Evolutionary conservation across 495 filamentous ascomycete species (phyloP).

Genomic region (Xylaria palmicola): DNA sequence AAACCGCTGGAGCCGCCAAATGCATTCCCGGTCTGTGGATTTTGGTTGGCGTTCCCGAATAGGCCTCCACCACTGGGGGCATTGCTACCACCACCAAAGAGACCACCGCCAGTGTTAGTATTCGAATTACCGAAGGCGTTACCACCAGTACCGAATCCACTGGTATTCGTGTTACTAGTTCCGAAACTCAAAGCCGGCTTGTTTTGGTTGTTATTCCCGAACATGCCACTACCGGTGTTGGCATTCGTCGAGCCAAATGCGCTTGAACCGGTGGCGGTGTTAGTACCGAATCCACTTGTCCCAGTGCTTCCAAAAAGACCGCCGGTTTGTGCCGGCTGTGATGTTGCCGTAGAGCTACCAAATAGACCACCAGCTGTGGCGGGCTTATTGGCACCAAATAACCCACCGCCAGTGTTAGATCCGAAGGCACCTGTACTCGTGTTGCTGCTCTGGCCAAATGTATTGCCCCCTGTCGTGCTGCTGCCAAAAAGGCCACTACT

Average conservation of each 20-base stretch:
- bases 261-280: constrained; percentile 20
- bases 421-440: constrained; percentile 44
- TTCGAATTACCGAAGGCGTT: constrained; percentile 31
- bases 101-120: constrained; percentile 28
- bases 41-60: constrained; percentile 36
- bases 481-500: constrained; percentile 49
- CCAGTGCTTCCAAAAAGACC: constrained; percentile 51
- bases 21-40: constrained; percentile 40
- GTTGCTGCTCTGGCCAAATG: constrained; percentile 47
- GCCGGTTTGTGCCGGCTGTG: constrained; percentile 23
- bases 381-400: constrained; percentile 50
- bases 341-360: constrained; percentile 45
- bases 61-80: constrained; percentile 34
- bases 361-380: constrained; percentile 46
- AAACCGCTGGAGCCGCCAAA: constrained; percentile 25
- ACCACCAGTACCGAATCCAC: constrained; percentile 31
- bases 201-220: constrained; percentile 36
- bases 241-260: constrained; percentile 32
- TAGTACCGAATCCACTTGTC: constrained; percentile 18
- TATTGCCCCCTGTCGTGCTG: constrained; percentile 51
- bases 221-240: constrained; percentile 37
- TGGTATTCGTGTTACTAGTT: constrained; percentile 19
- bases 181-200: constrained; percentile 42
- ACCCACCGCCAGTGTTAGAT: constrained; percentile 32
- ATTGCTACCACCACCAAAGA: constrained; percentile 20